A percentile compares a stretch with the other conserved stretches of the same genome.
These are phyloP conservation scores for Penicillium sp. DNA, from an alignment of 2,329 filamentous ascomycete species.

Conservation along the genomic window DNA sequence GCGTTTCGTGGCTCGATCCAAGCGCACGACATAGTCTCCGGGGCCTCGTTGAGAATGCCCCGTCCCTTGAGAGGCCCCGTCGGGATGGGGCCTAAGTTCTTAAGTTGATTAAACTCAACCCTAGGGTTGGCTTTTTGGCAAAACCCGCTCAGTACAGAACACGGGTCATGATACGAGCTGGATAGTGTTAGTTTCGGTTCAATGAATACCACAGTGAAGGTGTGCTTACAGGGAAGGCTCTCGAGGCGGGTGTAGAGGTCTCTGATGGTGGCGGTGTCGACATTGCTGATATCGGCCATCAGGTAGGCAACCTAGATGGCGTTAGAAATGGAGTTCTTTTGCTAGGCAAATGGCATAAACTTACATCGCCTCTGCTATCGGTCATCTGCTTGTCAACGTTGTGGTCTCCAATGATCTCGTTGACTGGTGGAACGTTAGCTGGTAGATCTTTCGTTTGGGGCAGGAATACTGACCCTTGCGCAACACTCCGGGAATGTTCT, in stretches of 20 bases:
- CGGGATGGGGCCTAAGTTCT: constrained; percentile 7
- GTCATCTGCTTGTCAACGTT: constrained; percentile 99
- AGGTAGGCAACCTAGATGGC: constrained; percentile 74
- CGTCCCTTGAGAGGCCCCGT: constrained; percentile 4
- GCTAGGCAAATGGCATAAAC: constrained; percentile 24
- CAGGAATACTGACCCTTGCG: constrained; percentile 62
- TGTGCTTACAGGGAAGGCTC: constrained; percentile 71
- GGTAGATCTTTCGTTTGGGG: not conserved
- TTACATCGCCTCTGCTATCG: constrained; percentile 85
- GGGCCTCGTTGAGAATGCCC: constrained; percentile 25
- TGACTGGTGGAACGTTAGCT: constrained; percentile 59
- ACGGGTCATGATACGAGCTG: constrained; percentile 51
- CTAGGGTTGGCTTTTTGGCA: constrained; percentile 3
- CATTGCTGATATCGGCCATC: constrained; percentile 95
- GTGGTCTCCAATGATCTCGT: constrained; percentile 90
- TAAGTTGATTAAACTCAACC: constrained; percentile 25
- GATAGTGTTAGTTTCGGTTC: not conserved
- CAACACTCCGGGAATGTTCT: constrained; percentile 93
- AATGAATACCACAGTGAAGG: not conserved
- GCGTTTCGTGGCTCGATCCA: constrained; percentile 5
- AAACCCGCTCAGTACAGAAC: constrained; percentile 42
- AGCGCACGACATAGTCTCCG: not conserved
- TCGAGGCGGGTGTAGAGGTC: constrained; percentile 83
- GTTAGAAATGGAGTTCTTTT: constrained; percentile 12
- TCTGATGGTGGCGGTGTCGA: constrained; percentile 78